These are phyloP conservation scores for Ophiostoma sp. DNA, from an alignment of 2,329 filamentous ascomycete genomes.

Conservation along the genomic window DNA sequence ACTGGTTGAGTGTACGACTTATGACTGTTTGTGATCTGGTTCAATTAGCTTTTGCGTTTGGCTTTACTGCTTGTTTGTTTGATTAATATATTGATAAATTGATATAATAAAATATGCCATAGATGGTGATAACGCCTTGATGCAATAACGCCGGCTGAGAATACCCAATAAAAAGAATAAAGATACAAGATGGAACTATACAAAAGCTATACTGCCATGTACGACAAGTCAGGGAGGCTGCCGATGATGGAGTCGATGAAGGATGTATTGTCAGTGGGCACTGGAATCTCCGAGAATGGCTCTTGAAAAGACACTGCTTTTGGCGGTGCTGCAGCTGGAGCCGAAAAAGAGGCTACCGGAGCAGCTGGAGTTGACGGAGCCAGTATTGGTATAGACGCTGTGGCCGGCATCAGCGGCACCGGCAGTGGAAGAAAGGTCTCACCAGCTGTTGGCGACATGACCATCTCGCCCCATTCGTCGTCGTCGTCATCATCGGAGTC, in stretches of 20 bases:
- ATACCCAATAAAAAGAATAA: neutral
- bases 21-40: neutral
- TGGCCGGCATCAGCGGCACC: neutral
- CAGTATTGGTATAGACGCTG: neutral
- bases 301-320: neutral
- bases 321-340: neutral
- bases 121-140: neutral
- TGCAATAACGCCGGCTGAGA: constrained; percentile 7
- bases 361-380: neutral
- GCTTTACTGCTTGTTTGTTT: neutral
- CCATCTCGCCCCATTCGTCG: constrained; percentile 59
- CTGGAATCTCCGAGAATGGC: neutral
- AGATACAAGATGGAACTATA: neutral
- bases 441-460: constrained; percentile 38
- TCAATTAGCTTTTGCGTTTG: neutral
- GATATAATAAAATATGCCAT: neutral
- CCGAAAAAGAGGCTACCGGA: neutral
- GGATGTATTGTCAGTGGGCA: neutral
- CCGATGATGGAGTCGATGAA: neutral
- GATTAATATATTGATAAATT: neutral
- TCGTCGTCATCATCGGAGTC: constrained; percentile 41
- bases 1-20: neutral
- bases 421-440: neutral
- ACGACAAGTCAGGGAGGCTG: constrained; percentile 35
- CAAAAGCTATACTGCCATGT: constrained; percentile 33